Base-by-base conservation (phyloP, 352 stramenopile genomes). In the Phytophthora parvispora region DNA sequence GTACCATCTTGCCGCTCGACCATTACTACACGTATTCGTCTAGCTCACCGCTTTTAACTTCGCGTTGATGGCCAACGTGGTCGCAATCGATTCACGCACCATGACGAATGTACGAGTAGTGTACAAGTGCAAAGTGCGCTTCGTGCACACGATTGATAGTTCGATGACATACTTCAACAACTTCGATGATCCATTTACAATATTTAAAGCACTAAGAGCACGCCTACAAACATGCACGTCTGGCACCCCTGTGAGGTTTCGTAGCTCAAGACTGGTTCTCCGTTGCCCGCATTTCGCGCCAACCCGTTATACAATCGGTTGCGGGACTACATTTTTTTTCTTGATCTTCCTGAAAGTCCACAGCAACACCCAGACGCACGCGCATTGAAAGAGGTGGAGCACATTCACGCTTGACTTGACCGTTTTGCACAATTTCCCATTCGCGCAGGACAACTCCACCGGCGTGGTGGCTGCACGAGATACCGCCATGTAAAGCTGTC, bases 391-490 rank as follows among this genome's bases (percentile, higher is more conserved):
- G 6, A 69, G 25, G 49, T 87, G 76, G 25, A 87, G 59, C 5
- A 77, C 50, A 32, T 57, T 75, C 6, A 87, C 45, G n/a, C 55
- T 69, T 15, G 64, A 59, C 22, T 72, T 55, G 32, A 90, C 55
- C 20, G 69, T 65, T 6, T 88, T 68, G 50, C 84, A 92, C 45
- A 75, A 27, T 7, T 69, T 42, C 6, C 82, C 84, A 55, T 90
- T 90, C 13, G 84, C 81, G 36, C 84, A 92, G 0, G 74, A 78
- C 8, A 92, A 67, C 55, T 88, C 84, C 18, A 65, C 38, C 6
- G 68, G 68, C 5, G 68, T 65, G 43, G 10, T 64, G 13, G 42
- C 52, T 24, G 61, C 45, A 43, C 74, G 62, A 16, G 56, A 22
- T 43, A 75, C 62, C 13, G 68, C 68, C 28, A 72, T 68, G 51